Evolutionary conservation across 1,139 yeast genomes (phyloP), one percentile per base, ranked within the genome.

Genomic region (Kluyveromyces sp.): DNA sequence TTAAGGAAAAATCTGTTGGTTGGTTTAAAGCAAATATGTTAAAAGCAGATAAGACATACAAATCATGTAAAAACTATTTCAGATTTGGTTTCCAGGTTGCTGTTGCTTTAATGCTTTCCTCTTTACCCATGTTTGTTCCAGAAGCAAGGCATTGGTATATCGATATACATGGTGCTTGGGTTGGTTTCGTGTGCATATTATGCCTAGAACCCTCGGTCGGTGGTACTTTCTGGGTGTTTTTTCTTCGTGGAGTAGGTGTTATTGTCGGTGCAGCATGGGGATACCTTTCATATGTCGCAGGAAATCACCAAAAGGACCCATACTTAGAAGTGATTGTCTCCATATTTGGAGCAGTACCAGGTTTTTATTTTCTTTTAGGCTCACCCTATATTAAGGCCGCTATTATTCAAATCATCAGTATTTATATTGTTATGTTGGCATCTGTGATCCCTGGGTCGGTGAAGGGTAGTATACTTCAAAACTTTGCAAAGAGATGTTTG

Each of bases 331-430:
- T 68, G 1, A 65, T 73, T 3, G 60, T 74, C 26, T 64, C 74
- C 7, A 64, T 63, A 0, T 56, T 73, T 45, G 77, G 75, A 8
- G 69, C 74, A 3, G 56, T 67, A 6, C 72, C 75, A 1, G 76
- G 76, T 0, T 73, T 65, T 50, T 75, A 74, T 53, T 67, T 53
- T 46, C 57, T 72, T 48, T 46, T 74, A 34, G 73, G 70, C 1
- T 66, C 77, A 0, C 74, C 76, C 1, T 73, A 73, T 50, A 70
- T 73, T 10, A 75, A 73, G 50, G 77, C 78, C 1, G 78, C 76
- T 0, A 69, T 74, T 48, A 72, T 75, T 41, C 71, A 73, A 15
- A 63, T 73, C 27, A 74, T 75, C 39, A 71, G 76, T 38, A 66
- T 71, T 25, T 70, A 71, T 46, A 63, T 74, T 44, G 78, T 75